phyloP scores from a whole-genome alignment of 331 rosid genomes.

The Arachis monticola region DNA sequence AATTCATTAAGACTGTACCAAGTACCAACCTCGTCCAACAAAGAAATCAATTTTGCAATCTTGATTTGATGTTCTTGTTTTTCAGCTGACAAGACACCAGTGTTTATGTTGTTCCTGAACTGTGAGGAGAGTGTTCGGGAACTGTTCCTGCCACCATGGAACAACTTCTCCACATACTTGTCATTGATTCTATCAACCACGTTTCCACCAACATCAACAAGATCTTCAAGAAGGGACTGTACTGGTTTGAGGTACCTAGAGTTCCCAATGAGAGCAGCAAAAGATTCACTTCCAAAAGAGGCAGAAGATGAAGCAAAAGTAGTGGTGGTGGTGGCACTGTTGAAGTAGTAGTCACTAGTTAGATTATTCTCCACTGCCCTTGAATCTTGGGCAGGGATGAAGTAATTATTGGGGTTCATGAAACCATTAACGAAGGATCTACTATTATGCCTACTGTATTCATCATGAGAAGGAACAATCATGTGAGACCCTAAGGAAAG shows the following conservation, averaged over 20 bases:
- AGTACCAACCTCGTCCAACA: constrained; percentile 69
- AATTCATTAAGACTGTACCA: not conserved
- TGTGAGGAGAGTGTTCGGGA: constrained; percentile 58
- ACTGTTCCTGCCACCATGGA: constrained; percentile 59
- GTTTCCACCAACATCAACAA: constrained; percentile 63
- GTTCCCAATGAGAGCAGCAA: constrained; percentile 55
- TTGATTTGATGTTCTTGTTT: constrained; percentile 63
- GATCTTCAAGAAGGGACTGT: constrained; percentile 71
- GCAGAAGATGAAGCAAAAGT: constrained; percentile 53
- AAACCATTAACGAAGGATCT: constrained; percentile 51
- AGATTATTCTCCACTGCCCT: constrained; percentile 48
- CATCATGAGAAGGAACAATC: constrained; percentile 54
- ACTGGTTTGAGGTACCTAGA: constrained; percentile 73
- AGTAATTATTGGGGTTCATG: constrained; percentile 53
- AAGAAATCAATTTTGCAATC: constrained; percentile 62
- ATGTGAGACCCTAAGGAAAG: constrained; percentile 77
- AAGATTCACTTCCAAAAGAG: constrained; percentile 54
- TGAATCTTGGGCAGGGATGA: constrained; percentile 48
- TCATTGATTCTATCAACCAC: constrained; percentile 58
- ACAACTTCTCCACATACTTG: constrained; percentile 51
- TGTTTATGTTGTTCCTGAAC: constrained; percentile 60
- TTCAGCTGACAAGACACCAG: constrained; percentile 58
- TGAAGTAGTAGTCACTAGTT: constrained; percentile 55
- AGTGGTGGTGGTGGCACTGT: constrained; percentile 33
- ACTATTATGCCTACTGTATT: constrained; percentile 42